A percentile compares a stretch with the other conserved stretches of the same genome.
Conservation (phyloP, 2,329 filamentous ascomycete species). For the Colletotrichum theobromicola region DNA sequence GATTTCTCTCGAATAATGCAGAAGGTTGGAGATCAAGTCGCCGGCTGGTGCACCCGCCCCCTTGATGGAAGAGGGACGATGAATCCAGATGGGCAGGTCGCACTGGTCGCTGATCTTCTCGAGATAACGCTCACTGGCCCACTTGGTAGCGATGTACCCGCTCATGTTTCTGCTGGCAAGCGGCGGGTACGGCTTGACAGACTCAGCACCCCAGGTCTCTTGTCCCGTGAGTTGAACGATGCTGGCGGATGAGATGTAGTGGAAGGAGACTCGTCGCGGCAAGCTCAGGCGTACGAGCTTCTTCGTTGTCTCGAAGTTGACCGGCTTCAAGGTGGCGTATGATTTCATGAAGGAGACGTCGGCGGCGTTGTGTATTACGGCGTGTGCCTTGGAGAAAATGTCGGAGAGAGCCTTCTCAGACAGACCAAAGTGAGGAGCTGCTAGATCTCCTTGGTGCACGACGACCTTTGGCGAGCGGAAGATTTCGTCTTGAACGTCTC, state of each 20-base stretch:
- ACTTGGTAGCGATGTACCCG: conserved; percentile 37
- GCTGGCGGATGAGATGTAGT: conserved; percentile 33
- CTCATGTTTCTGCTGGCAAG: not conserved
- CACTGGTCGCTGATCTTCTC: conserved; percentile 24
- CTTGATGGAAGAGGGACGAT: conserved; percentile 22
- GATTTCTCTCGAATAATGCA: not conserved
- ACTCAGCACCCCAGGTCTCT: not conserved
- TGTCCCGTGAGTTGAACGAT: conserved; percentile 10
- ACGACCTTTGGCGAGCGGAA: not conserved
- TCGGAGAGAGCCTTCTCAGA: not conserved
- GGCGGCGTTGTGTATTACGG: conserved; percentile 61
- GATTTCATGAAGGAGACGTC: conserved; percentile 40
- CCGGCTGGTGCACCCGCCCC: not conserved
- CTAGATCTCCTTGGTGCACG: not conserved
- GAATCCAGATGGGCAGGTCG: conserved; percentile 18
- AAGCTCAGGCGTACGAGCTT: conserved; percentile 35
- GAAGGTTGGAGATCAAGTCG: not conserved
- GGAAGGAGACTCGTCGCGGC: conserved; percentile 28
- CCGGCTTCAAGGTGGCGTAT: conserved; percentile 36
- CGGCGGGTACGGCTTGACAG: not conserved
- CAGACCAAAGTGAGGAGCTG: conserved; percentile 26
- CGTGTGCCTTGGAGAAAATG: conserved; percentile 30
- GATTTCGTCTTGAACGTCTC: not conserved
- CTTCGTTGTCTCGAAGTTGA: conserved; percentile 41
- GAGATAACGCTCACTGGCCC: conserved; percentile 35